Conservation (phyloP, 2,329 filamentous ascomycete genomes). For the Penicillium hesseltinei region DNA sequence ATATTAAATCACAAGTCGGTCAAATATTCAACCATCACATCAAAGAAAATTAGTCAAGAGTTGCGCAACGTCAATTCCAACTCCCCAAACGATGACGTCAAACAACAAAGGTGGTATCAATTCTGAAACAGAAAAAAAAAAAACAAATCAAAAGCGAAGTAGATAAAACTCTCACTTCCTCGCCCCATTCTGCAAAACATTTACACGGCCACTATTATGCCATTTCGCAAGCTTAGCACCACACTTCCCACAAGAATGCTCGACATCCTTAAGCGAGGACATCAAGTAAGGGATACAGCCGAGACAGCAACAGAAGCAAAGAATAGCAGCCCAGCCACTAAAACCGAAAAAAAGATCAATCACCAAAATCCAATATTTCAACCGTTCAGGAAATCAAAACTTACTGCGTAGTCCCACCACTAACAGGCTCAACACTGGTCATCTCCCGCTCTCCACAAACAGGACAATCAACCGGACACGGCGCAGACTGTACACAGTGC, state of each 20-base stretch:
- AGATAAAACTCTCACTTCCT: neutral
- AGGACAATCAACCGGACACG: slow-evolving; percentile 50
- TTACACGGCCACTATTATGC: slow-evolving; percentile 49
- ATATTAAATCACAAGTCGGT: neutral
- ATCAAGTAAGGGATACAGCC: slow-evolving; percentile 52
- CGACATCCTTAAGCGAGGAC: slow-evolving; percentile 48
- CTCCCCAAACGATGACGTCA: neutral
- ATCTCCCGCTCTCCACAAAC: slow-evolving; percentile 43
- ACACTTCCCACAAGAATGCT: slow-evolving; percentile 51
- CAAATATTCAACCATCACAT: neutral
- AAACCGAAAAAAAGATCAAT: neutral
- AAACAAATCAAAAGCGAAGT: neutral
- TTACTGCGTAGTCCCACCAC: slow-evolving; percentile 32
- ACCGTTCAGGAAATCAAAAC: slow-evolving; percentile 1
- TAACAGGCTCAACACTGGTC: slow-evolving; percentile 23
- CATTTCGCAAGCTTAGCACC: slow-evolving; percentile 47
- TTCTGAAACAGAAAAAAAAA: slow-evolving; percentile 3
- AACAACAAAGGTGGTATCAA: slow-evolving; percentile 19
- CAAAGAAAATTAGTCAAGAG: neutral
- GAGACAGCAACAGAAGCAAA: slow-evolving; percentile 46
- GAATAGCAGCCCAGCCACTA: slow-evolving; percentile 47
- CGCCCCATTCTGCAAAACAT: slow-evolving; percentile 37
- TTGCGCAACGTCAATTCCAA: neutral
- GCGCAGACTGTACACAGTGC: slow-evolving; percentile 28
- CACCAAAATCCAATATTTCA: neutral